Evolutionary conservation across 1,284 basidiomycete genomes (phyloP).

Genomic region (Neonothopanus nambi): DNA sequence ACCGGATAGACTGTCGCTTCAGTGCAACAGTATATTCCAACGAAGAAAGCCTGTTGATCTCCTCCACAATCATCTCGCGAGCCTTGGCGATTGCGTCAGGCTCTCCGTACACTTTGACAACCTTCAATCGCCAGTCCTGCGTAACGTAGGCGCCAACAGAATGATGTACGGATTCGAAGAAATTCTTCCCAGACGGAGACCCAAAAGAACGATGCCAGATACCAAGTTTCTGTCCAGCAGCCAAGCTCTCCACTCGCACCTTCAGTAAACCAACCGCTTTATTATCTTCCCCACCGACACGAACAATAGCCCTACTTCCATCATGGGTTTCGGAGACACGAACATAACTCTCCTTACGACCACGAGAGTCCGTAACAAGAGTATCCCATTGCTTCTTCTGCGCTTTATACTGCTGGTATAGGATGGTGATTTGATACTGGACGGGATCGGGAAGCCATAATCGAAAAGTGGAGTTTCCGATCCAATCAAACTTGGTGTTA

Average conservation of each 20-base stretch:
- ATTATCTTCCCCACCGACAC: constrained; percentile 42
- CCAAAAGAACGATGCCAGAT: constrained; percentile 49
- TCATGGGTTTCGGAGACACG: constrained; percentile 5
- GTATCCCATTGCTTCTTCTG: constrained; percentile 50
- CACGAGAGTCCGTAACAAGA: constrained; percentile 26
- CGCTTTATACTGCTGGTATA: constrained; percentile 47
- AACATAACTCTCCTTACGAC: constrained; percentile 7
- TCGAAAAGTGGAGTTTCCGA: constrained; percentile 32
- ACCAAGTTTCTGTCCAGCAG: constrained; percentile 46
- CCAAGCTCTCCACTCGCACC: constrained; percentile 56
- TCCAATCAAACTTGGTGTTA: constrained; percentile 25
- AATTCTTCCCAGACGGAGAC: constrained; percentile 28
- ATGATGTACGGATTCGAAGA: constrained; percentile 34
- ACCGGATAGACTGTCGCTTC: constrained; percentile 39
- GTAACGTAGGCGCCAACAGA: constrained; percentile 42
- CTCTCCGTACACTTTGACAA: constrained; percentile 44
- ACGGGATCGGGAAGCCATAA: constrained; percentile 41
- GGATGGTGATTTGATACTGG: constrained; percentile 46
- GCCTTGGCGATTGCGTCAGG: constrained; percentile 36
- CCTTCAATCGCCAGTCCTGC: constrained; percentile 40
- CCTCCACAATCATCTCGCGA: constrained; percentile 39
- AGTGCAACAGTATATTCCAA: constrained; percentile 40
- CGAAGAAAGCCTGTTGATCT: constrained; percentile 43
- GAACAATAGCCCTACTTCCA: constrained; percentile 27
- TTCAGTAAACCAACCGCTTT: constrained; percentile 54